phyloP scores from a whole-genome alignment of 306 rosid species.

The Gleditsia sinensis region DNA sequence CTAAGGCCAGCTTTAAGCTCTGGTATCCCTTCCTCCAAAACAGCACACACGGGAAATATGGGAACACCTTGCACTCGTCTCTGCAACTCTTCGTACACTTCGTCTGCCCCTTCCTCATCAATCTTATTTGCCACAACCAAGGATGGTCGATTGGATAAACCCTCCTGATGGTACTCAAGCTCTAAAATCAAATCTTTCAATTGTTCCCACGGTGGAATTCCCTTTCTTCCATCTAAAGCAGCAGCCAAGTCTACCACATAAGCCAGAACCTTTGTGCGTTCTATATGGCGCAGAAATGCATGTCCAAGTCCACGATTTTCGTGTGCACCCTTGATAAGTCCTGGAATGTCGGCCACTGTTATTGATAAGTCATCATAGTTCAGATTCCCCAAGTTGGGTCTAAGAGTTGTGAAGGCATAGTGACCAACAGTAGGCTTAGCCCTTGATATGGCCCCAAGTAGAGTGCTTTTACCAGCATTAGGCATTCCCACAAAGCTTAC shows the following conservation, averaged over 20 bases:
- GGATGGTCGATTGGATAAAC: conserved; percentile 78
- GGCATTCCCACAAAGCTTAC: conserved; percentile 98
- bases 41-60: conserved; percentile 82
- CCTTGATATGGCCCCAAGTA: conserved; percentile 84
- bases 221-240: conserved; percentile 72
- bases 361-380: conserved; percentile 82
- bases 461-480: conserved; percentile 97
- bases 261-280: conserved; percentile 85
- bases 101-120: conserved; percentile 83
- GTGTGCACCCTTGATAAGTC: conserved; percentile 94
- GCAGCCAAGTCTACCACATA: conserved; percentile 89
- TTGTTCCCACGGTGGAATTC: conserved; percentile 92
- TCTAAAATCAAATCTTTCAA: conserved; percentile 72
- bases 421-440: conserved; percentile 83
- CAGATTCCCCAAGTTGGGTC: conserved; percentile 89
- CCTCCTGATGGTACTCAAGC: conserved; percentile 84
- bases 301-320: conserved; percentile 87
- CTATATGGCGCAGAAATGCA: conserved; percentile 91
- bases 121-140: conserved; percentile 87
- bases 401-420: conserved; percentile 90
- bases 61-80: conserved; percentile 69
- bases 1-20: conserved; percentile 80
- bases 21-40: conserved; percentile 80
- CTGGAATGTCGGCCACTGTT: conserved; percentile 92
- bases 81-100: conserved; percentile 68